Percentiles rank a stretch among this genome's conserved stretches.
Evolutionary conservation across 2,329 filamentous ascomycete genomes (phyloP).

Genomic region (Aspergillus aculeatinus): DNA sequence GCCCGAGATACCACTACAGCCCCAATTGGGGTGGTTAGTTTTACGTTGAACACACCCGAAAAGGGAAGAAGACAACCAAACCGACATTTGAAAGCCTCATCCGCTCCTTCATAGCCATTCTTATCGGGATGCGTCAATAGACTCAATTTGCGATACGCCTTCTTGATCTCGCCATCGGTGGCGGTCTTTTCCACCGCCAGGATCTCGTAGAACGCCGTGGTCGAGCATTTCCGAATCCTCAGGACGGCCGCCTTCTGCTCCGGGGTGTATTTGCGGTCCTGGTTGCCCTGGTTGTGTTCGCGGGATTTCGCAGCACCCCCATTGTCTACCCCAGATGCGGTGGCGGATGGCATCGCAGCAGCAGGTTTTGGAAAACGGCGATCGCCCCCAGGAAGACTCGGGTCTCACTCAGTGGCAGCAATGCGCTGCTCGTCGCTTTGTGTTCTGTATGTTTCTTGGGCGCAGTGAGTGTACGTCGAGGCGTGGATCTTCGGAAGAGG

Average conservation of each 20-base stretch:
- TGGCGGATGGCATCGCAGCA: slow-evolving; percentile 43
- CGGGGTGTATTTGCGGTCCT: slow-evolving; percentile 67
- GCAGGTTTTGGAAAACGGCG: background rate
- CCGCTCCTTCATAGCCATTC: slow-evolving; percentile 91
- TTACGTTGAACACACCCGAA: slow-evolving; percentile 57
- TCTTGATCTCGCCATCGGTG: slow-evolving; percentile 86
- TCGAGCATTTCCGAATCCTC: slow-evolving; percentile 77
- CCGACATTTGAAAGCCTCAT: slow-evolving; percentile 93
- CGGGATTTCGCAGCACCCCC: slow-evolving; percentile 46
- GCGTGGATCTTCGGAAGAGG: slow-evolving; percentile 4
- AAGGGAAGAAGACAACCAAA: slow-evolving; percentile 22
- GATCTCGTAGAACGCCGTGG: slow-evolving; percentile 95
- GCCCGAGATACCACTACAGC: slow-evolving; percentile 77
- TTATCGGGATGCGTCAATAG: slow-evolving; percentile 97
- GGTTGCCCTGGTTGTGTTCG: slow-evolving; percentile 52
- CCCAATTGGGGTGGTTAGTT: slow-evolving; percentile 41
- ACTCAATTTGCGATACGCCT: slow-evolving; percentile 93
- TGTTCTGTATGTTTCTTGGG: background rate
- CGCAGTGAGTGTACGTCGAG: background rate
- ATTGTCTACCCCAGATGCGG: slow-evolving; percentile 48
- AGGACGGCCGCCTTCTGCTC: slow-evolving; percentile 92
- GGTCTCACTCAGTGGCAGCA: background rate
- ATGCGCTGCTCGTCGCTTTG: background rate
- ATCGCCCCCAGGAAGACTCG: background rate
- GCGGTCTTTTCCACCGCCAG: slow-evolving; percentile 68